phyloP scores from a whole-genome alignment of 2,329 filamentous ascomycete species.

The Beauveria rudraprayagi region DNA sequence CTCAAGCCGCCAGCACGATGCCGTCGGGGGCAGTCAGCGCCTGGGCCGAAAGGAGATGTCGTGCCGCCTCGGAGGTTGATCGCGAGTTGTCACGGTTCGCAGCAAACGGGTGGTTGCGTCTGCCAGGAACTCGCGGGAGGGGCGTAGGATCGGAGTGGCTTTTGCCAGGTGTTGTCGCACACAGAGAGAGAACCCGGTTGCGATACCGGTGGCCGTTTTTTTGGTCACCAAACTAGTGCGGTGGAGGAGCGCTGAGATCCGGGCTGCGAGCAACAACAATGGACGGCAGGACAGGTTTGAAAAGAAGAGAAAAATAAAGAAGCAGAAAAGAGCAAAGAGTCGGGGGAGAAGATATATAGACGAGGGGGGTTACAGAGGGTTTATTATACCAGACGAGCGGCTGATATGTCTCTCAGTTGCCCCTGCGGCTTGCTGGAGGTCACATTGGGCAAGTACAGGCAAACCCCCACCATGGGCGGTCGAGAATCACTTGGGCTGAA shows the following conservation, averaged over 20 bases:
- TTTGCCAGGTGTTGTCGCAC: background rate
- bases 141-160: background rate
- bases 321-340: background rate
- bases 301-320: background rate
- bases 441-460: background rate
- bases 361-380: background rate
- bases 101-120: background rate
- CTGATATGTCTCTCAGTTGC: background rate
- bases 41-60: slow-evolving; percentile 6
- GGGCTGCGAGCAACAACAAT: background rate
- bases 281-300: background rate
- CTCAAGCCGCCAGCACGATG: slow-evolving; percentile 9
- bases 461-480: slow-evolving; percentile 3
- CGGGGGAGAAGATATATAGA: background rate
- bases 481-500: slow-evolving; percentile 1
- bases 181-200: background rate
- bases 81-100: background rate
- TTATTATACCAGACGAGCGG: background rate
- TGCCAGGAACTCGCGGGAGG: background rate
- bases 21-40: slow-evolving; percentile 8
- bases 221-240: background rate
- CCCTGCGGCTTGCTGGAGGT: background rate
- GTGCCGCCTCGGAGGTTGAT: background rate
- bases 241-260: background rate
- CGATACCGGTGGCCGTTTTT: background rate